Percentiles rank a stretch among this genome's conserved stretches.
Evolutionary conservation across 257 asterid genomes (phyloP).

Genomic region (Plantago elongata): DNA sequence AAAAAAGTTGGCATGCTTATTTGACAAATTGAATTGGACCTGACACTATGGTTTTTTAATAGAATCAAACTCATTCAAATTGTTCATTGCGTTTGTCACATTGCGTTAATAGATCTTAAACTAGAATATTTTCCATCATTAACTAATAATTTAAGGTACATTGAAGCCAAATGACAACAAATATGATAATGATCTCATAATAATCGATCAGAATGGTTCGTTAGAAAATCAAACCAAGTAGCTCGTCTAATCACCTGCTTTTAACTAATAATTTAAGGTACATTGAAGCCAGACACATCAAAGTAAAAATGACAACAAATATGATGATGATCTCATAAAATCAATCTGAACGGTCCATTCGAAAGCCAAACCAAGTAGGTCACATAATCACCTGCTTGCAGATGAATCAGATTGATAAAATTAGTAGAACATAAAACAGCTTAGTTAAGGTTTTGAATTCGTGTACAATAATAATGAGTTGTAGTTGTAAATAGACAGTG

Average conservation of each 20-base stretch:
- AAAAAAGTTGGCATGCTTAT: too few relatives aligned
- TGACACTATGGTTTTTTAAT: too few relatives aligned
- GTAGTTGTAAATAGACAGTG: too few relatives aligned
- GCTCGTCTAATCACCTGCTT: too few relatives aligned
- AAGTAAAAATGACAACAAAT: conserved; percentile 22
- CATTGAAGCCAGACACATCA: background rate
- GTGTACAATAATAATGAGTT: too few relatives aligned
- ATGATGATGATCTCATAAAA: conserved; percentile 10
- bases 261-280: background rate
- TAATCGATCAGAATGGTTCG: background rate
- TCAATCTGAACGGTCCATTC: background rate
- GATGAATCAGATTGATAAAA: too few relatives aligned
- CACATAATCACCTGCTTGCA: too few relatives aligned
- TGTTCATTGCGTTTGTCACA: too few relatives aligned
- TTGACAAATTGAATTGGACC: too few relatives aligned
- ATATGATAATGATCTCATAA: conserved; percentile 12
- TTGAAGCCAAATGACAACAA: conserved; percentile 19
- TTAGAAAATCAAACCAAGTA: background rate
- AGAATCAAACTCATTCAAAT: background rate
- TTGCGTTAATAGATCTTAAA: background rate
- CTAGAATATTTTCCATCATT: background rate
- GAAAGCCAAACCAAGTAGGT: background rate
- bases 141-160: background rate
- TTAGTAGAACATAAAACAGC: too few relatives aligned
- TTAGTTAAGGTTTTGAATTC: too few relatives aligned